phyloP scores from a whole-genome alignment of 805 yeast genomes.

The Candida ovalis region DNA sequence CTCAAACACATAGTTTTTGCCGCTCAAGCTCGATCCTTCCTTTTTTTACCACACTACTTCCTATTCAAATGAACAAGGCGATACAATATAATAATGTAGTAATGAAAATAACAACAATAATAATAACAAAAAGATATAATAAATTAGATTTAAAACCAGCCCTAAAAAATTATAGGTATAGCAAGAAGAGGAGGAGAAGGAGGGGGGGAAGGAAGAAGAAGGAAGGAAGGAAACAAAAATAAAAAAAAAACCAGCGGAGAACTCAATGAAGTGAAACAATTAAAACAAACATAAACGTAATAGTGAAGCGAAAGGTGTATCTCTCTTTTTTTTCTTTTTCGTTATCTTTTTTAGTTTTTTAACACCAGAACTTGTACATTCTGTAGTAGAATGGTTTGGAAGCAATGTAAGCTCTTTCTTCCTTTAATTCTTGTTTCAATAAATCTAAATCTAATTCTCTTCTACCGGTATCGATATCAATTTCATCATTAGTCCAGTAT shows the following conservation, averaged over 20 bases:
- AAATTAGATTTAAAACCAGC: no score
- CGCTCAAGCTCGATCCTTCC: no score
- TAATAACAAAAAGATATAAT: no score
- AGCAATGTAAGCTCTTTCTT: slow-evolving; percentile 49
- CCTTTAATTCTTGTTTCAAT: slow-evolving; percentile 52
- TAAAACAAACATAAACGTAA: neutral
- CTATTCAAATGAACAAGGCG: no score
- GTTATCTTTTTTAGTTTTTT: slow-evolving; percentile 6
- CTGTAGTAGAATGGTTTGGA: slow-evolving; percentile 46
- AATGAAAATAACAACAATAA: no score
- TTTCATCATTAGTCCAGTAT: slow-evolving; percentile 42
- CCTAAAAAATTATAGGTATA: no score
- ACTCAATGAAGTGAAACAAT: neutral
- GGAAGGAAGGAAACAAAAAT: neutral
- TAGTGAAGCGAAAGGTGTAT: neutral
- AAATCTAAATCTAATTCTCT: slow-evolving; percentile 55
- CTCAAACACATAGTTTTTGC: no score
- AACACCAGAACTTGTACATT: slow-evolving; percentile 57
- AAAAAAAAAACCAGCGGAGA: neutral
- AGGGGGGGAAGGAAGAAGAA: neutral
- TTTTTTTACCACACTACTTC: no score
- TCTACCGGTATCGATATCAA: slow-evolving; percentile 64
- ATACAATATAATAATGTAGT: no score
- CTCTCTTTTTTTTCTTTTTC: no score
- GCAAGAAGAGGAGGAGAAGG: no score